These are phyloP conservation scores for Erythrophleum fordii DNA, from an alignment of 306 rosid species.

Conservation along the genomic window DNA sequence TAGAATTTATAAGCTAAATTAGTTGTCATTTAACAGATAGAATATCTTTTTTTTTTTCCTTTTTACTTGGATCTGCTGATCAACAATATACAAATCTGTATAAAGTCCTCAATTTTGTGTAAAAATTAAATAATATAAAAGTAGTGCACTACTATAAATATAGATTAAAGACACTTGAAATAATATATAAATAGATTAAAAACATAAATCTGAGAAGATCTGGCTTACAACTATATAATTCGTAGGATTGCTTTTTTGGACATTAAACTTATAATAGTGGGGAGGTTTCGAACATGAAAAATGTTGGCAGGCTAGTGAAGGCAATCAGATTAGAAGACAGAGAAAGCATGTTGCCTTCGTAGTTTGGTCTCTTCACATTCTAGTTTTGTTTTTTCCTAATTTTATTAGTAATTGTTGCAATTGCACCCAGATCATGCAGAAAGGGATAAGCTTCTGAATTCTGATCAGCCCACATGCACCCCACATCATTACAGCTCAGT, in stretches of 20 bases:
- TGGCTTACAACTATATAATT: slow-evolving; percentile 4
- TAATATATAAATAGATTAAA: not conserved
- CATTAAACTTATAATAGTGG: slow-evolving; percentile 27
- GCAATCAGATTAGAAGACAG: slow-evolving; percentile 45
- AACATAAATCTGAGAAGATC: slow-evolving; percentile 15
- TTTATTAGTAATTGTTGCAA: slow-evolving; percentile 1
- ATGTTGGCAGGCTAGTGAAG: slow-evolving; percentile 49
- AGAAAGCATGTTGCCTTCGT: slow-evolving; percentile 13
- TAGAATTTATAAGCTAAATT: no score
- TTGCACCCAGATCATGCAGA: slow-evolving; percentile 24
- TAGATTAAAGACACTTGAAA: not conserved
- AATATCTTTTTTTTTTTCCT: no score
- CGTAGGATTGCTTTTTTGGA: slow-evolving; percentile 1
- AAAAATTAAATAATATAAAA: no score
- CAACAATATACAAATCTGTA: not conserved
- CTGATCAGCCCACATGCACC: slow-evolving; percentile 61
- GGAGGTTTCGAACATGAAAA: slow-evolving; percentile 44
- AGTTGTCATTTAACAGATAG: no score
- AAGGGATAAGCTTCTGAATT: slow-evolving; percentile 33
- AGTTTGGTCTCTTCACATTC: not conserved
- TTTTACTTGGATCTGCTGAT: not conserved
- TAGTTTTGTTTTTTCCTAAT: not conserved
- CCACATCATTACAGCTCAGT: slow-evolving; percentile 59
- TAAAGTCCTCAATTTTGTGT: not conserved
- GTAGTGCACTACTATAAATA: not conserved